Conservation (phyloP, 2,329 filamentous ascomycete species). For the Neospermospora avenae region DNA sequence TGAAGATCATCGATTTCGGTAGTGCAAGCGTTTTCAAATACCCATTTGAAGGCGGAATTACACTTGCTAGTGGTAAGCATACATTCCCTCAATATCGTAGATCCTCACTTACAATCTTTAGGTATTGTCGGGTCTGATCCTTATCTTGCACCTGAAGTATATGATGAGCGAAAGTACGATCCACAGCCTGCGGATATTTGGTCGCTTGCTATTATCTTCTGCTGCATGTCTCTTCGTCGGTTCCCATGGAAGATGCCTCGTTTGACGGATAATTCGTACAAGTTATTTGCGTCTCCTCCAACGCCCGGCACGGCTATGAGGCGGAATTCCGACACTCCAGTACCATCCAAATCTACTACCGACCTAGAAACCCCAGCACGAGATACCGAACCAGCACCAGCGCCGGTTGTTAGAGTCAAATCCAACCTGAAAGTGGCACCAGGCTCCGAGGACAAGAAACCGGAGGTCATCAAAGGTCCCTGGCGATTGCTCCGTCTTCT, state of each 20-base stretch:
- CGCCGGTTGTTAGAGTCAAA: constrained; percentile 19
- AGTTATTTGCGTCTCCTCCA: constrained; percentile 83
- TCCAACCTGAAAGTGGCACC: constrained; percentile 14
- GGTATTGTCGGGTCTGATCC: constrained; percentile 84
- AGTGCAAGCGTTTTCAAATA: constrained; percentile 97
- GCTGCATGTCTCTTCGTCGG: constrained; percentile 92
- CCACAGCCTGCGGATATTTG: constrained; percentile 93
- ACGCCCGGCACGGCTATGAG: constrained; percentile 58
- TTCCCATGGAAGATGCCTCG: constrained; percentile 98
- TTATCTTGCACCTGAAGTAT: constrained; percentile 94
- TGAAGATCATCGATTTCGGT: constrained; percentile 99
- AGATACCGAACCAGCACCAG: constrained; percentile 18
- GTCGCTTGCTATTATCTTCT: constrained; percentile 98
- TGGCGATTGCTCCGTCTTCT: constrained; percentile 85
- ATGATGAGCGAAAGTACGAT: constrained; percentile 90
- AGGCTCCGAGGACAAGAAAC: constrained; percentile 47
- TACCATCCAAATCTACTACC: constrained; percentile 28
- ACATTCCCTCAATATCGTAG: background rate
- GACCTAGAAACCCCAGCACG: constrained; percentile 23
- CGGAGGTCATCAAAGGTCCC: constrained; percentile 82
- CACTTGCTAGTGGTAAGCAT: constrained; percentile 71
- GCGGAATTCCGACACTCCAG: constrained; percentile 23
- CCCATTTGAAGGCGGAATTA: constrained; percentile 88
- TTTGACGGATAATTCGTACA: constrained; percentile 89
- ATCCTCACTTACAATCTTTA: constrained; percentile 35